Conservation (phyloP, 352 stramenopile species). For the Globisporangium viniferum region DNA sequence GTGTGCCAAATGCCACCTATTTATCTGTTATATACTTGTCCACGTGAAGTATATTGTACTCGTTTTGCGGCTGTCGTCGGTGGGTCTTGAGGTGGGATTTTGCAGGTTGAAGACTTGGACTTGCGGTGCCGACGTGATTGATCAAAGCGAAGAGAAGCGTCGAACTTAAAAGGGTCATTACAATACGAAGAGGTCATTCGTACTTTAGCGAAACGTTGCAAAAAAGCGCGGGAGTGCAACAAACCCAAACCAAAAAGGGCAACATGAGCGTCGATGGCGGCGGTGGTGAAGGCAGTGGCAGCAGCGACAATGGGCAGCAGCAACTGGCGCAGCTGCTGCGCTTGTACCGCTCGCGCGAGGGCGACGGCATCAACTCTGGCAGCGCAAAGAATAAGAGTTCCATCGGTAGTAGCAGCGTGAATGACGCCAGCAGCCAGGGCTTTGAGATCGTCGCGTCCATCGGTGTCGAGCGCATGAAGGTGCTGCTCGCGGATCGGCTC, state of each 20-base stretch:
- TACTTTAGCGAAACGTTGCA: conserved; percentile 3
- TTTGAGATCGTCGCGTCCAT: conserved; percentile 20
- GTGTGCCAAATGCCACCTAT: neutral
- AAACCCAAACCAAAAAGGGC: conserved; percentile 5
- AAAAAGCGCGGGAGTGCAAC: conserved; percentile 8
- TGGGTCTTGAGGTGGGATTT: no score
- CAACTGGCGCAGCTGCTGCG: conserved; percentile 25
- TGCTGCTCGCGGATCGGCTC: conserved; percentile 20
- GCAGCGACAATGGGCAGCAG: neutral
- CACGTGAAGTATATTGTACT: no score
- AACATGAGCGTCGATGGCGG: neutral
- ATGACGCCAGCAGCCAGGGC: neutral
- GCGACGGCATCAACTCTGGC: conserved; percentile 1
- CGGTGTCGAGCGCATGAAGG: conserved; percentile 27
- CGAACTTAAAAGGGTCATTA: conserved; percentile 19
- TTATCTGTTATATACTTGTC: neutral
- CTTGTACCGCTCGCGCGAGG: conserved; percentile 19
- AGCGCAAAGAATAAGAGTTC: neutral
- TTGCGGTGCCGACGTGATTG: no score
- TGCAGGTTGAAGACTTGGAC: no score
- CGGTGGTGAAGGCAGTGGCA: neutral
- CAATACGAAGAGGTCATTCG: neutral
- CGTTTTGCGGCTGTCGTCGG: no score
- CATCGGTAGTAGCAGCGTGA: neutral
- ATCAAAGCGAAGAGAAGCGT: neutral